Conservation (phyloP, 2,329 filamentous ascomycete genomes). For the Nothophoma quercina region DNA sequence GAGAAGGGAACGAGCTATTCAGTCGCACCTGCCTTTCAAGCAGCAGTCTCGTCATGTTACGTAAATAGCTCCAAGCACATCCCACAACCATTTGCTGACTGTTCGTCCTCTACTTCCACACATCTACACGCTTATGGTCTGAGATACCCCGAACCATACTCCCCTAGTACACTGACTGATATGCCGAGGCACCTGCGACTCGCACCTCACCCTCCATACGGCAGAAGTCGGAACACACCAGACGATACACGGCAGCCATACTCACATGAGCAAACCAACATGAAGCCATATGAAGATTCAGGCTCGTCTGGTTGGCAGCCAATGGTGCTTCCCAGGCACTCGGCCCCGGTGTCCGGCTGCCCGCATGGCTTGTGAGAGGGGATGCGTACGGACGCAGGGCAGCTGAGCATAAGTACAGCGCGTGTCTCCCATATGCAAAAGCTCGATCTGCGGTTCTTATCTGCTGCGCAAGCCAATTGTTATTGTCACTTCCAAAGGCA, state of each 20-base stretch:
- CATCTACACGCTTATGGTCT: neutral
- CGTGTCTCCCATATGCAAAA: slow-evolving; percentile 3
- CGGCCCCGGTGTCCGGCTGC: slow-evolving; percentile 18
- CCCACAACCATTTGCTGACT: no score
- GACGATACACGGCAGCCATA: neutral
- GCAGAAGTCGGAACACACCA: slow-evolving; percentile 21
- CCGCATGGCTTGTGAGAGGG: slow-evolving; percentile 18
- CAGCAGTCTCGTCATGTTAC: neutral
- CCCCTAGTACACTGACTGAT: slow-evolving; percentile 9
- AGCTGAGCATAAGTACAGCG: slow-evolving; percentile 16
- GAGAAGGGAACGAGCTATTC: neutral
- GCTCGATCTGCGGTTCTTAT: neutral
- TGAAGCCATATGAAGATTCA: slow-evolving; percentile 5
- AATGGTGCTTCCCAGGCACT: slow-evolving; percentile 15
- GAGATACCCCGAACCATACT: slow-evolving; percentile 3
- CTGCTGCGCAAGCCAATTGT: neutral
- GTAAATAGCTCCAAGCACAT: neutral
- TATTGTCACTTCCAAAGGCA: neutral
- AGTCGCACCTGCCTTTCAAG: neutral
- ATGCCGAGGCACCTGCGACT: slow-evolving; percentile 20
- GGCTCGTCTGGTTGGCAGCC: slow-evolving; percentile 5
- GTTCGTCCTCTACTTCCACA: neutral
- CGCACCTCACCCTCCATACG: slow-evolving; percentile 6
- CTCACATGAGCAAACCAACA: slow-evolving; percentile 14
- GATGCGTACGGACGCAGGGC: slow-evolving; percentile 13